Base-by-base conservation (phyloP, 1,139 yeast species). In the Nakaseomyces delphensis region DNA sequence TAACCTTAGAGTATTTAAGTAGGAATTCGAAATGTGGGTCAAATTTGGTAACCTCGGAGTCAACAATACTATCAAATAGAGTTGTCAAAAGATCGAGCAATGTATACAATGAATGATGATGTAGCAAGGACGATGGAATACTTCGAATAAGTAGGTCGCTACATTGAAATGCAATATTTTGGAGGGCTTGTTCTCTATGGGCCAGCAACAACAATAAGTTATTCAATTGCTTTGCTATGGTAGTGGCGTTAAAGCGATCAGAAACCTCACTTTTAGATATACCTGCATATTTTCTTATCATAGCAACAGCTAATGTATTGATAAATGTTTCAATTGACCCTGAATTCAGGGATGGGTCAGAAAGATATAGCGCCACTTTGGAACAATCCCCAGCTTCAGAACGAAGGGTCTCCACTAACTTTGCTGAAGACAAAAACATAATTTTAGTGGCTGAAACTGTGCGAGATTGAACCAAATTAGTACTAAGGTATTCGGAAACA, bases 381-480 rank as follows among this genome's bases (percentile, higher is more conserved):
- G 94, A 79, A 53, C 95, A 83, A 50, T 82, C 79, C 16, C 98
- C 97, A 19, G 83, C 71, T 46, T 74, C 77, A 21, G 84, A 86
- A 48, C 98, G 72, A 41, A 86, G 68, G 24, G 79, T 70, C 65
- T 93, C 99, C 35, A 86, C 71, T 45, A 87, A 73, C 9, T 82
- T 70, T 0, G 95, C 72, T 0, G 97, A 85, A 1, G 95, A 81
- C 53, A 91, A 67, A 59, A 91, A 93, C 85, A 91, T 85, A 50
- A 85, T 71, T 55, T 86, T 86, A 9, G 95, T 81, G 53, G 80
- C 78, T 0, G 93, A 79, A 44, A 84, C 65, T 1, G 60, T 47
- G 40, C 61, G 62, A 10, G 65, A 48, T 39, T 66, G 68, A 21
- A 66, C 59, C 4, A 60, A 52, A 43, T 60, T 64, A 1, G 61